phyloP scores from a whole-genome alignment of 352 stramenopile species.

The Globisporangium paroecandrum region DNA sequence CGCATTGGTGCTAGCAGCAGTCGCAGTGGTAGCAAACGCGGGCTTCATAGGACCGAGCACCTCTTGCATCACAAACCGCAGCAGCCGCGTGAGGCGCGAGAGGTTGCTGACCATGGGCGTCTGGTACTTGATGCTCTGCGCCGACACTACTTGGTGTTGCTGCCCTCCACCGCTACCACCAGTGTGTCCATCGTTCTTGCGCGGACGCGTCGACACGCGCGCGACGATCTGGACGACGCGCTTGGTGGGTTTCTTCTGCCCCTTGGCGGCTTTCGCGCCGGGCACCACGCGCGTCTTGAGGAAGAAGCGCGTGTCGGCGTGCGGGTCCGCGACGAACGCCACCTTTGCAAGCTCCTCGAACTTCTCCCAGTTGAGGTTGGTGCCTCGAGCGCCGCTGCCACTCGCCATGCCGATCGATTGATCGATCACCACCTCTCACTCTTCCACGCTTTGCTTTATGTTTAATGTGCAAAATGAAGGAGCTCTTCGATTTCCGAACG shows the following conservation, averaged over 20 bases:
- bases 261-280: background rate
- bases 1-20: background rate
- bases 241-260: slow-evolving; percentile 24
- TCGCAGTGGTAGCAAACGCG: background rate
- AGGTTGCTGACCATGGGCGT: slow-evolving; percentile 22
- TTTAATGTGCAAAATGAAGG: background rate
- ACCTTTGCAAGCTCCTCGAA: slow-evolving; percentile 74
- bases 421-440: background rate
- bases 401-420: slow-evolving; percentile 1
- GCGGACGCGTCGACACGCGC: slow-evolving; percentile 29
- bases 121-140: slow-evolving; percentile 23
- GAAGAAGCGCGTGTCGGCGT: slow-evolving; percentile 50
- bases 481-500: background rate
- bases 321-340: slow-evolving; percentile 47
- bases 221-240: slow-evolving; percentile 36
- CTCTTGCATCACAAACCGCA: slow-evolving; percentile 71
- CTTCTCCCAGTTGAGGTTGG: slow-evolving; percentile 48
- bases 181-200: background rate
- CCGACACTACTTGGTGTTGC: slow-evolving; percentile 9
- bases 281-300: slow-evolving; percentile 41
- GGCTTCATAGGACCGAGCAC: slow-evolving; percentile 55
- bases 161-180: slow-evolving; percentile 2
- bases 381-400: slow-evolving; percentile 9
- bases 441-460: background rate
- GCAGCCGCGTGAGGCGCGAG: slow-evolving; percentile 40